phyloP scores from a whole-genome alignment of 192 early-diverging fungal species.

The Ambispora gerdemannii region DNA sequence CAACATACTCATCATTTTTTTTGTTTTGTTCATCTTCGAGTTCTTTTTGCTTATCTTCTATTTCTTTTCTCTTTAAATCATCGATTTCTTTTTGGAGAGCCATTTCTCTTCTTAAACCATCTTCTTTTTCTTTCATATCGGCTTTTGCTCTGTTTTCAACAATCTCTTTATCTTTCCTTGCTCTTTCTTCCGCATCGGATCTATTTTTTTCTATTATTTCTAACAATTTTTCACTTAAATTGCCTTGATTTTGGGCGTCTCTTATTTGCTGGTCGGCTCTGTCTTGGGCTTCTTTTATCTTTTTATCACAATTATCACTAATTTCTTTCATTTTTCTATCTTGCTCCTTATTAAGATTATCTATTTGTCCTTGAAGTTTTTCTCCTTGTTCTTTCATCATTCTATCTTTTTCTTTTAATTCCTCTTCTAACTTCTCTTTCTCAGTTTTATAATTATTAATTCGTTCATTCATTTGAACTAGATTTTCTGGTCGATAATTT shows the following conservation, averaged over 20 bases:
- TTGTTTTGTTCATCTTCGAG: neutral
- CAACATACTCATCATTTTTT: neutral
- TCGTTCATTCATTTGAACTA: conserved; percentile 2
- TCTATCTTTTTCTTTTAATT: neutral
- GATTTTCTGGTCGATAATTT: conserved; percentile 5
- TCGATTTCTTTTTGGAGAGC: neutral
- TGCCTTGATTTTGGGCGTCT: neutral
- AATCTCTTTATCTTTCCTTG: neutral
- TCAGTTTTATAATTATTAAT: conserved; percentile 1
- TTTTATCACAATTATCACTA: neutral
- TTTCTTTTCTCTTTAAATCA: neutral
- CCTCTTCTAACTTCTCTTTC: neutral
- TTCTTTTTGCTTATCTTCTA: neutral
- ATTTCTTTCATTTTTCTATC: neutral
- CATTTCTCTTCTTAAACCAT: neutral
- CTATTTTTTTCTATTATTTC: neutral
- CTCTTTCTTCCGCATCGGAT: neutral
- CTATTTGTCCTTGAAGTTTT: neutral
- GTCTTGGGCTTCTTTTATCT: neutral
- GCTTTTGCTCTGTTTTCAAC: neutral
- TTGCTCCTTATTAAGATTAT: neutral
- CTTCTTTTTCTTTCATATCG: neutral
- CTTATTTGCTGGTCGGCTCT: neutral
- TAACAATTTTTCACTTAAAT: neutral
- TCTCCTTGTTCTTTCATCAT: neutral